Evolutionary conservation across 1,139 yeast genomes (phyloP).

Genomic region (Geotrichum siamense): DNA sequence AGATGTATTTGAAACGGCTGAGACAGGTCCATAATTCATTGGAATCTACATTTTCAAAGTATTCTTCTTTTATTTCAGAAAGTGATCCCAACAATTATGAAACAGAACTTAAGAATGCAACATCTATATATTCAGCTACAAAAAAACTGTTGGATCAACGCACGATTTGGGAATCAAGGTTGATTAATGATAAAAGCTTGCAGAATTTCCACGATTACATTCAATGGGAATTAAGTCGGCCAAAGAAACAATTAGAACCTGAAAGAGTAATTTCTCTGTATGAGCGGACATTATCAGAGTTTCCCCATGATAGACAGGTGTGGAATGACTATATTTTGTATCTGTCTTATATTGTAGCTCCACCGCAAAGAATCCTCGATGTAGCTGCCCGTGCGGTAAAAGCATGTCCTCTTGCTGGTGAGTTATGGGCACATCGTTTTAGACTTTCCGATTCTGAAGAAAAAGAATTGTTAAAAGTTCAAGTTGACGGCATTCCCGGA

Average conservation of each 20-base stretch:
- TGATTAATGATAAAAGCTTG: conserved; percentile 19
- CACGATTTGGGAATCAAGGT: conserved; percentile 23
- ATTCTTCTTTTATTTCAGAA: conserved; percentile 41
- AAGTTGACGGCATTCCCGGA: not conserved
- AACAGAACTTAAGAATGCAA: conserved; percentile 38
- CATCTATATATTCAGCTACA: conserved; percentile 35
- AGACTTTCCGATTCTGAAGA: conserved; percentile 15
- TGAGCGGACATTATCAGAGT: conserved; percentile 25
- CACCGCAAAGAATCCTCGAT: conserved; percentile 7
- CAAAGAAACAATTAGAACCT: conserved; percentile 19
- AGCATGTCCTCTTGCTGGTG: conserved; percentile 28
- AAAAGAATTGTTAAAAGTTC: not conserved
- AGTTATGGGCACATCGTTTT: conserved; percentile 26
- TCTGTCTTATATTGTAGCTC: conserved; percentile 10
- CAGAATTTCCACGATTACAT: conserved; percentile 32
- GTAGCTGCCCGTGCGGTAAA: conserved; percentile 24
- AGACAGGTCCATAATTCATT: conserved; percentile 41
- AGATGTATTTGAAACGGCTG: conserved; percentile 36
- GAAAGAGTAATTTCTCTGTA: conserved; percentile 21
- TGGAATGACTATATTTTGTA: conserved; percentile 32
- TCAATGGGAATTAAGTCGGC: conserved; percentile 25
- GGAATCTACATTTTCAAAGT: conserved; percentile 40
- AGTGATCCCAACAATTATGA: conserved; percentile 36
- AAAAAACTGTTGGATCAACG: conserved; percentile 24
- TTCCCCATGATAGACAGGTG: conserved; percentile 22